phyloP scores from a whole-genome alignment of 1,284 basidiomycete species.

The Crucibulum cyathiforme region DNA sequence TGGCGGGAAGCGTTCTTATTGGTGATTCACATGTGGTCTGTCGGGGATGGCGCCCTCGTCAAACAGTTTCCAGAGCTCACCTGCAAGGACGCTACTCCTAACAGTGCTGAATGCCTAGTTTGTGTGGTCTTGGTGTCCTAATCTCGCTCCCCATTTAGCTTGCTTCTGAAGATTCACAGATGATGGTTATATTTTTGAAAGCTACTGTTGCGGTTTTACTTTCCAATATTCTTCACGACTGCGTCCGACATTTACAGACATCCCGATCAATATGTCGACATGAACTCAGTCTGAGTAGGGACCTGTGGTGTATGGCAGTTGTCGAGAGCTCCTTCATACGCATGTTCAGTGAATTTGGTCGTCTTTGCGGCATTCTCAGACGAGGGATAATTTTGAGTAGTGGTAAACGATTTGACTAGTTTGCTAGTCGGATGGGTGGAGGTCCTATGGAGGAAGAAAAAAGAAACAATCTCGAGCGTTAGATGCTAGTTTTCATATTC shows the following conservation, averaged over 20 bases:
- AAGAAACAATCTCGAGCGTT: conserved; percentile 34
- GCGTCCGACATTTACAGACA: conserved; percentile 54
- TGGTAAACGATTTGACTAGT: conserved; percentile 61
- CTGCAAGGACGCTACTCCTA: conserved; percentile 54
- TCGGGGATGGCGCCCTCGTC: conserved; percentile 61
- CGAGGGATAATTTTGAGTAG: conserved; percentile 47
- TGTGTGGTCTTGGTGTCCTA: conserved; percentile 15
- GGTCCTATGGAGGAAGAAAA: conserved; percentile 51
- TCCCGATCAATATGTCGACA: conserved; percentile 31
- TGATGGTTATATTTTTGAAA: conserved; percentile 23
- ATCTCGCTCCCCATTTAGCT: neutral
- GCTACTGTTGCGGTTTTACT: conserved; percentile 37
- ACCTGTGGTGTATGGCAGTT: conserved; percentile 48
- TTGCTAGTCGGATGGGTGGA: conserved; percentile 46
- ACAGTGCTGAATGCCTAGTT: conserved; percentile 52
- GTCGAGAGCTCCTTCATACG: conserved; percentile 57
- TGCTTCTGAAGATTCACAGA: neutral
- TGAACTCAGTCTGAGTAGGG: conserved; percentile 44
- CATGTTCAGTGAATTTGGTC: conserved; percentile 57
- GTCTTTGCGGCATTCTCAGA: conserved; percentile 51
- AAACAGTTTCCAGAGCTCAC: conserved; percentile 51
- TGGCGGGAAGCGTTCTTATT: conserved; percentile 53
- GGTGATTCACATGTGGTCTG: conserved; percentile 63
- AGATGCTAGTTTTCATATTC: neutral
- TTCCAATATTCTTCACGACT: conserved; percentile 54